These are phyloP conservation scores for Serendipita vermifera DNA, from an alignment of 768 basidiomycete genomes.

Conservation along the genomic window DNA sequence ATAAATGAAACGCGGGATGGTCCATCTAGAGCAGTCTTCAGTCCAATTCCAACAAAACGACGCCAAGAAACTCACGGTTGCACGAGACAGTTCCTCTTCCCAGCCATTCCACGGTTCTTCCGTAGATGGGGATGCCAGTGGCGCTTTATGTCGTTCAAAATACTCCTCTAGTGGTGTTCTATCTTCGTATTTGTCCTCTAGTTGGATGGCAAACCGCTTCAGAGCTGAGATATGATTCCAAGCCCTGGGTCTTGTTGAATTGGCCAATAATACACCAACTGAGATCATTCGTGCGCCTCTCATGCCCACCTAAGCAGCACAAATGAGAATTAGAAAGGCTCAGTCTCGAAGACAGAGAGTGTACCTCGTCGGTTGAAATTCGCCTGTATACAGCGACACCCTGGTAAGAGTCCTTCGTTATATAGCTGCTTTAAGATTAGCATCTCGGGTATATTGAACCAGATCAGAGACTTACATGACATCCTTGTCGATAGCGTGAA, in stretches of 20 bases:
- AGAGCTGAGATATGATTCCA: constrained; percentile 59
- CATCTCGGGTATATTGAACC: constrained; percentile 6
- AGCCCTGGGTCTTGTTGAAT: constrained; percentile 52
- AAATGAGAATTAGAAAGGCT: background rate
- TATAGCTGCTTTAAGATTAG: constrained; percentile 38
- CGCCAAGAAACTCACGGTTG: constrained; percentile 19
- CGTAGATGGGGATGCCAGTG: constrained; percentile 37
- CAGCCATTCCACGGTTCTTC: constrained; percentile 55
- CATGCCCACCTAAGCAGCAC: constrained; percentile 35
- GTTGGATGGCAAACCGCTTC: constrained; percentile 41
- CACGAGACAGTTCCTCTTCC: constrained; percentile 50
- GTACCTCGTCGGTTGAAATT: constrained; percentile 44
- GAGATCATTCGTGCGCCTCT: constrained; percentile 72
- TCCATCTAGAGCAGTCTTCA: constrained; percentile 16
- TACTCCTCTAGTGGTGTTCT: constrained; percentile 52
- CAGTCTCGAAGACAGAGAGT: background rate
- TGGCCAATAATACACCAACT: constrained; percentile 57
- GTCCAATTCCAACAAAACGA: background rate
- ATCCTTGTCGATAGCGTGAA: constrained; percentile 68
- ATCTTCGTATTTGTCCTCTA: constrained; percentile 35
- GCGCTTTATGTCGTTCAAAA: constrained; percentile 50
- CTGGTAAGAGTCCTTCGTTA: constrained; percentile 52
- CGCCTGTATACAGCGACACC: constrained; percentile 67
- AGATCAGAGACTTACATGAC: constrained; percentile 44
- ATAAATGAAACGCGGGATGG: constrained; percentile 56